These are phyloP conservation scores for Colletotrichum brevisporum DNA, from an alignment of 2,329 filamentous ascomycete species.

Conservation along the genomic window DNA sequence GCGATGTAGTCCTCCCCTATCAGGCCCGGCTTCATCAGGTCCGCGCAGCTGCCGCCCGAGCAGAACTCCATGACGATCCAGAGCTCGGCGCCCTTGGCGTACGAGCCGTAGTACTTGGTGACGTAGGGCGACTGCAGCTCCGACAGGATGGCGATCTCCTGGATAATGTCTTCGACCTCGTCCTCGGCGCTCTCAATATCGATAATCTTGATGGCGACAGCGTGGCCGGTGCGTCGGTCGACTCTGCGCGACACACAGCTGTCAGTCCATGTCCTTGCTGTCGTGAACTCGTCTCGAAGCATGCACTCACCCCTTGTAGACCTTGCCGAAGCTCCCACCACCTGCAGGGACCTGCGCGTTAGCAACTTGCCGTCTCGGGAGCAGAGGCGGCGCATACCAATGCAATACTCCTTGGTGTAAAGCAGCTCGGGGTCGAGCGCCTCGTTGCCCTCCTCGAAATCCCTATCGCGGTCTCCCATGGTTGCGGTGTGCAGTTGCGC, in stretches of 20 bases:
- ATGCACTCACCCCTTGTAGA: constrained; percentile 87
- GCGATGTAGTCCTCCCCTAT: constrained; percentile 97
- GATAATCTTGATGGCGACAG: constrained; percentile 98
- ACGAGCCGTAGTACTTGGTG: constrained; percentile 98
- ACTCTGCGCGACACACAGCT: constrained; percentile 68
- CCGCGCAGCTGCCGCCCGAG: constrained; percentile 94
- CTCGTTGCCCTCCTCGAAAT: constrained; percentile 64
- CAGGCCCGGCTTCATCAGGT: constrained; percentile 92
- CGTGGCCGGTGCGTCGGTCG: constrained; percentile 91
- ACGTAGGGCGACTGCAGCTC: constrained; percentile 97
- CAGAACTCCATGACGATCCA: constrained; percentile 99
- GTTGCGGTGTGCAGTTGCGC: constrained; percentile 36
- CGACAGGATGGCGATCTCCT: constrained; percentile 97
- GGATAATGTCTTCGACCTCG: constrained; percentile 99
- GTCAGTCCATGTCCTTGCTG: constrained; percentile 33
- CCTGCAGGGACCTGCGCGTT: constrained; percentile 64
- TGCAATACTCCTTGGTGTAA: constrained; percentile 94
- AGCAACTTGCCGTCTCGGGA: constrained; percentile 15
- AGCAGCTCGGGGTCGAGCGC: constrained; percentile 87
- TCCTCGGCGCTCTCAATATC: constrained; percentile 99
- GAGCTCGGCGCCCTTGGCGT: constrained; percentile 93
- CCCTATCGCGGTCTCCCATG: constrained; percentile 66
- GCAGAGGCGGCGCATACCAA: constrained; percentile 68
- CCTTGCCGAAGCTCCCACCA: constrained; percentile 97
- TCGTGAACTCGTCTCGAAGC: background rate